These are phyloP conservation scores for Exophiala viscosa DNA, from an alignment of 2,329 filamentous ascomycete species.

Conservation along the genomic window DNA sequence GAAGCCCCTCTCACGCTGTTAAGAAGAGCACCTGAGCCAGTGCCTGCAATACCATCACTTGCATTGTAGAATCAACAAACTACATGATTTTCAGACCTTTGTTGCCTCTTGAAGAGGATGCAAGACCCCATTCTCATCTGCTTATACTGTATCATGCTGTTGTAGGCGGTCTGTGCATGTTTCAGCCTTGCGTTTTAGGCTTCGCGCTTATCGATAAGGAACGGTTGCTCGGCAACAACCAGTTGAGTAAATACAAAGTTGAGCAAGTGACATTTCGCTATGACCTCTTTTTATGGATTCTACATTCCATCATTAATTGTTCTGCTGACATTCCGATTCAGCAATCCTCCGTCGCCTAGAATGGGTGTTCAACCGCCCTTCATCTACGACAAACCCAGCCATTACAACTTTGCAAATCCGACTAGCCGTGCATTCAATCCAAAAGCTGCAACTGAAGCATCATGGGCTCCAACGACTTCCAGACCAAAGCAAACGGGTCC, in stretches of 20 bases:
- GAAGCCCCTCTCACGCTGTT: background rate
- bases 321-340: background rate
- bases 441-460: constrained; percentile 77
- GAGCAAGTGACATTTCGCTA: background rate
- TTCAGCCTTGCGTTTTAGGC: too few species aligned
- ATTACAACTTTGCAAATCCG: constrained; percentile 51
- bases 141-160: too few species aligned
- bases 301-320: constrained; percentile 6
- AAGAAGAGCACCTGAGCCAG: too few species aligned
- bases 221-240: background rate
- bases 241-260: too few species aligned
- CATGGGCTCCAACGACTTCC: constrained; percentile 60
- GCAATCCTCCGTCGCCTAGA: constrained; percentile 29
- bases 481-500: constrained; percentile 69
- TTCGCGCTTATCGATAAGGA: background rate
- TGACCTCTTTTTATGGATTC: background rate
- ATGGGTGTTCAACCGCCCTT: constrained; percentile 63
- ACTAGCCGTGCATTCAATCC: constrained; percentile 70
- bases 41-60: too few species aligned
- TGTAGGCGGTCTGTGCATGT: too few species aligned
- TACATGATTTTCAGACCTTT: too few species aligned
- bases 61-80: too few species aligned
- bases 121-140: too few species aligned
- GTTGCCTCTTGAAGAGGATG: too few species aligned
- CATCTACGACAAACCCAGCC: constrained; percentile 62